Conservation (phyloP, 2,329 filamentous ascomycete genomes). For the Cyclaneusma minus region DNA sequence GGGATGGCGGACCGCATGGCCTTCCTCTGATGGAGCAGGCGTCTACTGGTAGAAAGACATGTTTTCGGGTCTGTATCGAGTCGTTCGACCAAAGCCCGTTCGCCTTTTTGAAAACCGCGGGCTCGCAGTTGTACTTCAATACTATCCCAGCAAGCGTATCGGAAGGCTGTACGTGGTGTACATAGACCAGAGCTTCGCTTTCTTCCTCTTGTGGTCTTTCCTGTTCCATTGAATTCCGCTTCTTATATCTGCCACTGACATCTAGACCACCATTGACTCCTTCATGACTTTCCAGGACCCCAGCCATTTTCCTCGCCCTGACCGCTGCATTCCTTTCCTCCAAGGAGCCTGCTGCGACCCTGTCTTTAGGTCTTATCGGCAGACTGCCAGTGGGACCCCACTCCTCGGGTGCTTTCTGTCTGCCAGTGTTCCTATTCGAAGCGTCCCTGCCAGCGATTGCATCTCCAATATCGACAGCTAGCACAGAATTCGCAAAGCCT, state of each 20-base stretch:
- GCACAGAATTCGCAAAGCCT: conserved; percentile 17
- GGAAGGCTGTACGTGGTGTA: conserved; percentile 67
- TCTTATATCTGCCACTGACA: conserved; percentile 24
- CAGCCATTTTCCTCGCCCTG: conserved; percentile 39
- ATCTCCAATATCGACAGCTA: conserved; percentile 13
- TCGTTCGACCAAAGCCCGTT: conserved; percentile 95
- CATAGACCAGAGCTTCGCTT: conserved; percentile 68
- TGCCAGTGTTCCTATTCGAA: conserved; percentile 1
- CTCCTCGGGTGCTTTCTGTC: conserved; percentile 5
- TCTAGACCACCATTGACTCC: conserved; percentile 43
- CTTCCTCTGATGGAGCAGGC: conserved; percentile 73
- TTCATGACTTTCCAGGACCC: conserved; percentile 44
- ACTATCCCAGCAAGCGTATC: conserved; percentile 89
- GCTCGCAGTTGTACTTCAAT: conserved; percentile 75
- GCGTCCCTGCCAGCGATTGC: conserved; percentile 1
- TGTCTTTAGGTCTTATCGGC: conserved; percentile 10
- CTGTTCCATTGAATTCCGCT: conserved; percentile 16
- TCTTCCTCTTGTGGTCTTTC: conserved; percentile 32
- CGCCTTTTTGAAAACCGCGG: conserved; percentile 67
- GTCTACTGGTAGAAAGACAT: conserved; percentile 74
- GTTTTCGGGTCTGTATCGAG: conserved; percentile 69
- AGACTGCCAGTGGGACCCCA: conserved; percentile 14
- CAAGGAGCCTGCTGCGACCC: conserved; percentile 36
- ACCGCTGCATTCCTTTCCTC: conserved; percentile 37
- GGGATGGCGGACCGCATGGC: conserved; percentile 38